Base-by-base conservation (phyloP, 139 green algal genomes). In the Coccomyxa sp. region DNA sequence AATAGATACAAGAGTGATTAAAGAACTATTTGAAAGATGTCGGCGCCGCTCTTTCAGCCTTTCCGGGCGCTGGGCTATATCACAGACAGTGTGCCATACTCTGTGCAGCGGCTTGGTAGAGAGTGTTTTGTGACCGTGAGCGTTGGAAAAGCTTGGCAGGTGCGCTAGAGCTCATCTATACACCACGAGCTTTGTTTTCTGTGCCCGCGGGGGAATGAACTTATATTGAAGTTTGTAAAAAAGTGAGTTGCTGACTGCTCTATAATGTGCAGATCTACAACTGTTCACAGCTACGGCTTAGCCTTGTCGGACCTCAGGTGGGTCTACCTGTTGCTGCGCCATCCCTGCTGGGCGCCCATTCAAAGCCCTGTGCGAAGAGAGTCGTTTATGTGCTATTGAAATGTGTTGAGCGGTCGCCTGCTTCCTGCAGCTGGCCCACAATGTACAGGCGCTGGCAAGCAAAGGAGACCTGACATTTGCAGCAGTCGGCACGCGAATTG, bases 111-210 rank as follows among this genome's bases (percentile, higher is more conserved):
- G 10, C 85, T 87, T 0, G 95, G 95, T 10, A 90, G 89, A 64
- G 91, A 97, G 73, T 90, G 86, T 0, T 97, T 87, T 70, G 91
- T 97, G 10, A 95, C 91, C 2, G 90, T 97, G 68, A 97, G 92
- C 75, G 92, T 97, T 2, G 95, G 95, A 24, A 93, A 94, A 35
- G 88, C 93, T 55, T 98, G 95, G 95, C 95, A 98, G 90, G 95
- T 96, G 37, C 27, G 36, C 0, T 58, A 16, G 44, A 29, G 12
- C 44, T n/a, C n/a, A n/a, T n/a, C n/a, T n/a, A n/a, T n/a, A n/a
- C n/a, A n/a, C n/a, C n/a, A n/a, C n/a, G n/a, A 58, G 44, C 44
- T 16, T 58, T 12, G 8, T 34, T 74, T 31, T 34, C n/a, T 22
- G 18, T 10, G 64, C 64, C 33, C 64, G 14, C 22, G n/a, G 8